Conservation (phyloP, 768 basidiomycete genomes). For the Suillus occidentalis region DNA sequence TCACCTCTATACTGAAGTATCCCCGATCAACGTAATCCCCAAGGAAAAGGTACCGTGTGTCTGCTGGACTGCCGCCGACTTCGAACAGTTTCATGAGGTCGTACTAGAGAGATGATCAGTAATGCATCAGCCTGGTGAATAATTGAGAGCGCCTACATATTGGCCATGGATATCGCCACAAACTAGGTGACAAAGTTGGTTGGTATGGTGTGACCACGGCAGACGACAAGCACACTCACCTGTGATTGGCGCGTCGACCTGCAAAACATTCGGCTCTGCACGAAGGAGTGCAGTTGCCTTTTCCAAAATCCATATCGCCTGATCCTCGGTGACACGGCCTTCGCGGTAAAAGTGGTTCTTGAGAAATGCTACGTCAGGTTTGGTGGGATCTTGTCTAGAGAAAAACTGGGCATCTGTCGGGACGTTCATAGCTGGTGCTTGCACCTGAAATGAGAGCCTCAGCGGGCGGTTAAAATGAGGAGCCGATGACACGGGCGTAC, state of each 20-base stretch:
- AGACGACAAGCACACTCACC: constrained; percentile 44
- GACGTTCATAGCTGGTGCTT: constrained; percentile 92
- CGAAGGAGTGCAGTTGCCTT: constrained; percentile 83
- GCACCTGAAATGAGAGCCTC: constrained; percentile 58
- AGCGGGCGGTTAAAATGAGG: constrained; percentile 11
- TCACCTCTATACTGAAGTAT: constrained; percentile 90
- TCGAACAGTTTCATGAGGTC: constrained; percentile 96
- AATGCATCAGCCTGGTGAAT: constrained; percentile 10
- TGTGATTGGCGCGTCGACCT: constrained; percentile 97
- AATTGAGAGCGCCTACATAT: constrained; percentile 66
- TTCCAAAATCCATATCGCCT: constrained; percentile 91
- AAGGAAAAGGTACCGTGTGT: constrained; percentile 89
- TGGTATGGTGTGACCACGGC: background rate
- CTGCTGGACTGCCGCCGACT: constrained; percentile 92
- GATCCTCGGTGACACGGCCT: constrained; percentile 89
- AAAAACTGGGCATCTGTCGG: constrained; percentile 96
- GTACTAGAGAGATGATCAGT: constrained; percentile 49
- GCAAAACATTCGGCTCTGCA: constrained; percentile 85
- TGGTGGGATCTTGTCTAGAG: constrained; percentile 75
- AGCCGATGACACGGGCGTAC: constrained; percentile 43
- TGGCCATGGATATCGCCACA: constrained; percentile 99
- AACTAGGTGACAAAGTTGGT: constrained; percentile 43
- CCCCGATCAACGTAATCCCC: constrained; percentile 94
- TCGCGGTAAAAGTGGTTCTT: constrained; percentile 99
- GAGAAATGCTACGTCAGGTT: constrained; percentile 93